Evolutionary conservation across 129 eudicot genomes (phyloP), one percentile per base, ranked within the genome.

Genomic region (Logfia minima): DNA sequence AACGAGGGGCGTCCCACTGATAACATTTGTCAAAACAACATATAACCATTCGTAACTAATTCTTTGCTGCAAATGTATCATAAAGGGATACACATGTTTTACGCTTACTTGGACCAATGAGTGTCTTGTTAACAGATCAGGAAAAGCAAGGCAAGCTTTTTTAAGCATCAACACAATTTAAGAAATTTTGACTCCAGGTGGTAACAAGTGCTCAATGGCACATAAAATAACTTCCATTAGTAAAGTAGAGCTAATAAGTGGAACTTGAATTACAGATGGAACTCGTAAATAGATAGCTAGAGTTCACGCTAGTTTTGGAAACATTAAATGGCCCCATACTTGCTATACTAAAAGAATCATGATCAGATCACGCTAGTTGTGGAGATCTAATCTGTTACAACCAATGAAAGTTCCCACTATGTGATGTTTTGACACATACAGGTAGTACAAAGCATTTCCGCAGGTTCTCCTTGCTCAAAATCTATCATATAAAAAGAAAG

Each of bases 401-500:
- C 80, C 67, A 62, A 79, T 22, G 64, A 19, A 66, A 78, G 67
- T 31, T 65, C 62, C 52, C 53, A 66, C 71, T 22, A 71, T 52
- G 61, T 68, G 76, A 78, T 61, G 64, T 66, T 35, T 32, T 24
- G 23, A 16, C 74, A 58, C 78, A 78, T 48, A 21, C 45, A 77
- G 23, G 66, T 34, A 79, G 68, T 52, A 24, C 35, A 72, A 71
- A 52, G 16, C 22, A 66, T 82, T 68, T 79, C 29, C 8, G 56
- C 26, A 66, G 68, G 23, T 45, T 34, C 76, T 32, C 70, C 77
- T 71, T 71, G 71, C 80, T 58, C 74, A 43, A 39, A 70, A 82
- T 68, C 77, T 73, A 82, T 66, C 77, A 76, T 79, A 72, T 79
- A 66, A 68, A 71, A 24, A 79, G 24, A 18, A 64, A 71, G 32